A percentile compares a stretch with the other conserved stretches of the same genome.
phyloP scores from a whole-genome alignment of 768 basidiomycete species.

The Podaxis sp. region DNA sequence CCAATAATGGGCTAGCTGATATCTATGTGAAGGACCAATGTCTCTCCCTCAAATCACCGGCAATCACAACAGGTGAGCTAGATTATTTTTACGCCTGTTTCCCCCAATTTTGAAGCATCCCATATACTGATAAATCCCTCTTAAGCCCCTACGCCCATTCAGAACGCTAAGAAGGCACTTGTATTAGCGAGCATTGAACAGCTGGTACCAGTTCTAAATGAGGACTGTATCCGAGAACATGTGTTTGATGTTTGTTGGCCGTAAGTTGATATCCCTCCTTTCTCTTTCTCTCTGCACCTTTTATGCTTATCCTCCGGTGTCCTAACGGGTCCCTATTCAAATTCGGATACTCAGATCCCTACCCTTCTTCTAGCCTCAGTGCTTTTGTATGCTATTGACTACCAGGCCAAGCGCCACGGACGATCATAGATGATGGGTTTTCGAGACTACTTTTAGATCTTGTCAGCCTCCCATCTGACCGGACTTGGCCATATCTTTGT shows the following conservation, averaged over 20 bases:
- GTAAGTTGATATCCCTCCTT: conserved; percentile 39
- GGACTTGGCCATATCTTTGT: not conserved
- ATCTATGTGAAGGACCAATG: conserved; percentile 28
- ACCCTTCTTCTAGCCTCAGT: not conserved
- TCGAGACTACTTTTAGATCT: not conserved
- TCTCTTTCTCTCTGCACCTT: conserved; percentile 4
- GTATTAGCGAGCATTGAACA: conserved; percentile 77
- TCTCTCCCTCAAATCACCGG: conserved; percentile 23
- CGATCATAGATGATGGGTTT: not conserved
- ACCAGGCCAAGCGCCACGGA: not conserved
- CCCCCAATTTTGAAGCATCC: not conserved
- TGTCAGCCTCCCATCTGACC: not conserved
- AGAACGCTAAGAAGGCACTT: conserved; percentile 53
- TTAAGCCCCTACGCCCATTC: conserved; percentile 9
- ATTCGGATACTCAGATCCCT: not conserved
- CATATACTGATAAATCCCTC: not conserved
- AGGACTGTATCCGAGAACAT: conserved; percentile 47
- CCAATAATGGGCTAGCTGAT: conserved; percentile 21
- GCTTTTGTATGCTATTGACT: not conserved
- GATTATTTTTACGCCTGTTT: not conserved
- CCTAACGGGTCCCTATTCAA: not conserved
- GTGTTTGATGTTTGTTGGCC: conserved; percentile 65
- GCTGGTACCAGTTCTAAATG: conserved; percentile 59
- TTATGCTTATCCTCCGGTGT: not conserved
- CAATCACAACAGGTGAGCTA: conserved; percentile 21